Evolutionary conservation across 2,329 filamentous ascomycete genomes (phyloP), one percentile per base, ranked within the genome.

Genomic region (Diaporthe eres): DNA sequence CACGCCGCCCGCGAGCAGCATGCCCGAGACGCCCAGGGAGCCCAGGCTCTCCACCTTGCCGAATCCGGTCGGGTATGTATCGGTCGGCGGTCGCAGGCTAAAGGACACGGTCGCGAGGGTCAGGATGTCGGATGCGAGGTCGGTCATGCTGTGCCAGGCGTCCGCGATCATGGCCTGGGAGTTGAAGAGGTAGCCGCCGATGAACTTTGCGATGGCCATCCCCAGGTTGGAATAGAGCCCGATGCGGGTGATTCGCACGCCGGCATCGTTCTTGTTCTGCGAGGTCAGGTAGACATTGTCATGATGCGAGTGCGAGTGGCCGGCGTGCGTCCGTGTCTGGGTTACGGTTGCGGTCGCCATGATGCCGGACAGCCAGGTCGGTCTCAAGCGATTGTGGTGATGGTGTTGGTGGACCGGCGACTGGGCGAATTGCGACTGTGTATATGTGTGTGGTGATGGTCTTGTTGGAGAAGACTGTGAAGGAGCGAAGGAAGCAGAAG

Each of bases 31-130:
- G 22, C 96, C 97, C 76, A 99, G 87, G 31, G 95, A 97, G 28
- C 97, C 97, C 82, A 99, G 86, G 81, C 95, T 98, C 87, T 99
- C 97, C n/a, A 99, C 91, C 87, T 99, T 99, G 82, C 97, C 97
- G 82, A 98, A 99, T 2, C 97, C 97, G 80, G 92, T 92, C 2
- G 97, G 97, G 82, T 98, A 99, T 55, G 90, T 90, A 73, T 94
- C 90, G 15, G 94, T 95, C 0, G 97, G 95, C 8, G 95, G 93
- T 80, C 94, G 95, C 76, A 98, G 86, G 76, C 96, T 98, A 92
- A 94, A 98, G 28, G 96, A 96, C 63, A 99, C 96, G 13, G 97
- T 99, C 22, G 95, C 94, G 28, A 99, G 90, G 0, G 97, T 99
- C 84, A 98, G 92, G 80, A 99, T 90, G 84, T 99, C 97, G 72